phyloP scores from a whole-genome alignment of 2,329 filamentous ascomycete genomes.

The Fusarium phyllophilum region DNA sequence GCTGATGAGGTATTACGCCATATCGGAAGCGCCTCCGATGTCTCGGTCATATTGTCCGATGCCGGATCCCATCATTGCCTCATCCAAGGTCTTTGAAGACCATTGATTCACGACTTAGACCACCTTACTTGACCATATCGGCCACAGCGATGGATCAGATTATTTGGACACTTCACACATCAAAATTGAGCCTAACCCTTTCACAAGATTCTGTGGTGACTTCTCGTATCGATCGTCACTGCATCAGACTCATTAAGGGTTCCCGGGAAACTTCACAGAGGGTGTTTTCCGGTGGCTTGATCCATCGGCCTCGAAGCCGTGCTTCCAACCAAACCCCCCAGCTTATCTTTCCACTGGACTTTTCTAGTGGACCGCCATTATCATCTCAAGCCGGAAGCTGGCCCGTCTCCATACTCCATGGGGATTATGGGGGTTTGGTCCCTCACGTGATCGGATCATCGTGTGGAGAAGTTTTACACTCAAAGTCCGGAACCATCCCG shows the following conservation, averaged over 20 bases:
- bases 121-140: neutral
- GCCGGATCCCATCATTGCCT: neutral
- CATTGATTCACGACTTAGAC: neutral
- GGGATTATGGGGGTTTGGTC: neutral
- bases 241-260: neutral
- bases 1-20: neutral
- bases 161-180: neutral
- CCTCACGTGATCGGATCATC: constrained; percentile 25
- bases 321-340: neutral
- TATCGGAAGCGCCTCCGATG: constrained; percentile 16
- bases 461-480: neutral
- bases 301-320: neutral
- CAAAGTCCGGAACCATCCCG: constrained; percentile 27
- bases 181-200: neutral
- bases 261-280: neutral
- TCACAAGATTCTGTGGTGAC: neutral
- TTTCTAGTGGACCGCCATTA: neutral
- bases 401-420: constrained; percentile 10
- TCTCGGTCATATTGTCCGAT: constrained; percentile 19
- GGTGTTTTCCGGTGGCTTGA: neutral
- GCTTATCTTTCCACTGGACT: neutral
- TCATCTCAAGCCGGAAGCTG: constrained; percentile 8
- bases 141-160: no score
- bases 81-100: neutral
- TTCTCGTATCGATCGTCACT: neutral